Evolutionary conservation across 345 rosid genomes (phyloP), one percentile per base, ranked within the genome.

Genomic region (Brassica carinata): DNA sequence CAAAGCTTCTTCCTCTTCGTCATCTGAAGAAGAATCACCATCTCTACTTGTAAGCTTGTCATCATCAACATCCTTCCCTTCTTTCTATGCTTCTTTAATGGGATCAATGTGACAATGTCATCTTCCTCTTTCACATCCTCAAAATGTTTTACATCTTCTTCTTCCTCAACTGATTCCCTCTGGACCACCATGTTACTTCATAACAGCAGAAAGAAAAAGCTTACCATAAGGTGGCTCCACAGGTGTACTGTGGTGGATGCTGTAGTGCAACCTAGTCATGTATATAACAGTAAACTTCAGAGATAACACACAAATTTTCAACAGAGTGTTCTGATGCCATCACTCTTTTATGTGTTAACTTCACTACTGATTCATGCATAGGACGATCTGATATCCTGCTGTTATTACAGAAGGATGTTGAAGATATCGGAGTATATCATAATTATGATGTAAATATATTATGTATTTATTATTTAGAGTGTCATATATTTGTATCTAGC

Each of bases 171-270:
- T 0, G 83, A 88, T 87, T 95, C 99, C 79, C 75, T 91, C 85
- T 91, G 99, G 65, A 83, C 76, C 81, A 90, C 87, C 89, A 85
- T 85, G 64, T 95, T 91, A 98, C 97, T 95, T 85, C 83, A 79
- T 19, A 69, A 23, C 62, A 53, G 62, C 64, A 34, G 1, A 23
- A 23, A 23, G 26, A 69, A 64, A 38, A 33, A 74, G 7, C 17
- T 48, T 86, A 95, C 98, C 98, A 95, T 62, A 95, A 71, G 91
- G 94, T 0, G 97, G 94, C 94, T 88, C 97, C 99, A 73, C 99
- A 93, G 31, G 99, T 90, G 86, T 86, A 90, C 62, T 93, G 94
- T 64, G 98, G 92, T 34, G 98, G 98, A 85, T 89, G 98, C 79
- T 92, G 99, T 73, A 96, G 90, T 10, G 94, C 93, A 76, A 93